phyloP scores from a whole-genome alignment of 345 rosid genomes.

The Linum usitatissimum region DNA sequence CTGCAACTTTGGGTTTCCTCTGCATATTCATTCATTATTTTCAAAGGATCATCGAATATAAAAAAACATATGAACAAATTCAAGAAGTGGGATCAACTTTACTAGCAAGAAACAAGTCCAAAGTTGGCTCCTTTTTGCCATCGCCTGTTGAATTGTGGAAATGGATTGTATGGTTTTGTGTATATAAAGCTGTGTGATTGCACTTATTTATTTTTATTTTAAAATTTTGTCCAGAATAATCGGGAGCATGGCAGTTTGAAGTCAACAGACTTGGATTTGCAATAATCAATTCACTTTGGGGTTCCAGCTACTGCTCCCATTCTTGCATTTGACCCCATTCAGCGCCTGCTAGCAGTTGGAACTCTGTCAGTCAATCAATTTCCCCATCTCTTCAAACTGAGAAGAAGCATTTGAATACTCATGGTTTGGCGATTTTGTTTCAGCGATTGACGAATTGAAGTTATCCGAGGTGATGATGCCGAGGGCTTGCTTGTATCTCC shows the following conservation, averaged over 20 bases:
- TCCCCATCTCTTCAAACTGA: background rate
- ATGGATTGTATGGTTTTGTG: background rate
- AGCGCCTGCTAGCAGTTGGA: constrained; percentile 67
- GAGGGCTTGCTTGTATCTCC: constrained; percentile 75
- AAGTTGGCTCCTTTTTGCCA: too few relatives aligned
- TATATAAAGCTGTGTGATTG: too few relatives aligned
- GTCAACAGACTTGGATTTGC: constrained; percentile 42
- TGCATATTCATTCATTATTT: too few relatives aligned
- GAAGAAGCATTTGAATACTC: background rate
- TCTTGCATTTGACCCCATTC: constrained; percentile 69
- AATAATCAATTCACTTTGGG: constrained; percentile 51
- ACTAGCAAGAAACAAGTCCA: too few relatives aligned
- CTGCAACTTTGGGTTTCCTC: too few relatives aligned
- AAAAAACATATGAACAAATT: too few relatives aligned
- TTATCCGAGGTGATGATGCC: constrained; percentile 62
- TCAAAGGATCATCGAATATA: too few relatives aligned
- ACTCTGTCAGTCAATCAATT: constrained; percentile 47
- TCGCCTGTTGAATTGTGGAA: too few relatives aligned
- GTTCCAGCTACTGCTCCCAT: constrained; percentile 72
- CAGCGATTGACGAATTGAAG: constrained; percentile 90
- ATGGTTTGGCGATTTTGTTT: background rate
- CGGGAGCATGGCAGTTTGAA: background rate
- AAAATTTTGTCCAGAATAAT: background rate
- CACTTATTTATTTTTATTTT: too few relatives aligned
- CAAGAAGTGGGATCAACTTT: too few relatives aligned